Conservation (phyloP, 1,284 basidiomycete genomes). For the Ustilago hordei region DNA sequence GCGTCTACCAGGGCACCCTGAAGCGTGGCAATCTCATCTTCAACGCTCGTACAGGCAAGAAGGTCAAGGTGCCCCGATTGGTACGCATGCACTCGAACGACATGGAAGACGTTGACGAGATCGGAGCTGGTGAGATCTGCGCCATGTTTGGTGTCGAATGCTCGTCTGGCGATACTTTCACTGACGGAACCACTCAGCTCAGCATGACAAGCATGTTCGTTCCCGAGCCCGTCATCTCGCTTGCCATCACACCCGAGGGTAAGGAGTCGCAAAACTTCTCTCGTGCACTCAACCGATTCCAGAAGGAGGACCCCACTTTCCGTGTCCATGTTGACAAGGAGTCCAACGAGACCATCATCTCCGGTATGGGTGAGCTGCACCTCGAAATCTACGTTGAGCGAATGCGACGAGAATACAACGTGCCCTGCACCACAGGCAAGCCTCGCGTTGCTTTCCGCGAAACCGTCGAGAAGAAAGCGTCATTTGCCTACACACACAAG, state of each 20-base stretch:
- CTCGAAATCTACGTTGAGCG: conserved; percentile 99
- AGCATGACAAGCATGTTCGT: conserved; percentile 93
- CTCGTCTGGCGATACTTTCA: conserved; percentile 98
- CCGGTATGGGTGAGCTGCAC: conserved; percentile 99
- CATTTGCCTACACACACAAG: conserved; percentile 95
- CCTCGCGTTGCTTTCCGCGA: conserved; percentile 97
- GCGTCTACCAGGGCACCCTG: conserved; percentile 96
- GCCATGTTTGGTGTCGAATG: conserved; percentile 99
- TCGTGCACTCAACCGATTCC: conserved; percentile 95
- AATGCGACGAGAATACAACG: conserved; percentile 97
- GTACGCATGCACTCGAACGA: conserved; percentile 99
- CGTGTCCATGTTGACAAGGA: conserved; percentile 93
- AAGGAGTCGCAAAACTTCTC: conserved; percentile 88
- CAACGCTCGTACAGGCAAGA: conserved; percentile 95
- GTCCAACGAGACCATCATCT: conserved; percentile 99
- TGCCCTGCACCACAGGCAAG: conserved; percentile 92
- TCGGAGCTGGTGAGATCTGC: conserved; percentile 99
- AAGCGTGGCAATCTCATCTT: conserved; percentile 87
- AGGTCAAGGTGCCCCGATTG: conserved; percentile 95
- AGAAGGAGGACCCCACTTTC: conserved; percentile 99
- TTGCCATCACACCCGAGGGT: conserved; percentile 90
- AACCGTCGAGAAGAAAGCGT: conserved; percentile 83
- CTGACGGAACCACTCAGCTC: conserved; percentile 71
- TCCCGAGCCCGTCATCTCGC: conserved; percentile 96
- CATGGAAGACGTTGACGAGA: conserved; percentile 96